Percentiles rank a stretch among this genome's conserved stretches.
Evolutionary conservation across 768 basidiomycete genomes (phyloP).

Genomic region (Panaeolus cyanescens): DNA sequence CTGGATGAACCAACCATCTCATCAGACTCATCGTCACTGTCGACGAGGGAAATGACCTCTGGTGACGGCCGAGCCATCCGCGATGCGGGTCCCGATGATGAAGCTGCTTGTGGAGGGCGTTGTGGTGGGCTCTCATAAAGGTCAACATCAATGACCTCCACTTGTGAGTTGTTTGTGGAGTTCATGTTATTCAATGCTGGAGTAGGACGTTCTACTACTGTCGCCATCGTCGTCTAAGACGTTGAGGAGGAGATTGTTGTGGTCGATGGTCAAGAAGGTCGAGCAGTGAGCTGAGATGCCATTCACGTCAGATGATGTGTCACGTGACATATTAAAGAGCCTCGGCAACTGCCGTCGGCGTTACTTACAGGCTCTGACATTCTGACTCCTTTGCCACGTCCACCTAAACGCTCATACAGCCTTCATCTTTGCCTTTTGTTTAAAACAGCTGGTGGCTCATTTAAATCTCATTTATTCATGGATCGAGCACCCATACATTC

Average conservation of each 20-base stretch:
- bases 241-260: conserved; percentile 19
- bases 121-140: conserved; percentile 22
- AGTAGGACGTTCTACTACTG: conserved; percentile 28
- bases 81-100: conserved; percentile 4
- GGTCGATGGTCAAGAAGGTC: conserved; percentile 21
- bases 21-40: conserved; percentile 39
- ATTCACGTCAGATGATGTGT: no score
- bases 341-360: no score
- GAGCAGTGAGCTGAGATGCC: conserved; percentile 15
- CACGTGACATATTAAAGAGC: no score
- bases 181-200: conserved; percentile 23
- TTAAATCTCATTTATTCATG: no score
- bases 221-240: conserved; percentile 27
- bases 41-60: conserved; percentile 37
- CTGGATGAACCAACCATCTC: conserved; percentile 9
- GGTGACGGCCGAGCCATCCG: conserved; percentile 12
- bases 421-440: no score
- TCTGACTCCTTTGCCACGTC: no score
- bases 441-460: no score
- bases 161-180: conserved; percentile 21
- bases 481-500: no score
- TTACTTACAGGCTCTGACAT: no score
- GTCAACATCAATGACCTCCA: conserved; percentile 51
- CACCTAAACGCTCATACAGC: no score
- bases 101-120: conserved; percentile 2